These are phyloP conservation scores for Ophiostoma pallidulum DNA, from an alignment of 2,329 filamentous ascomycete genomes.

Conservation along the genomic window DNA sequence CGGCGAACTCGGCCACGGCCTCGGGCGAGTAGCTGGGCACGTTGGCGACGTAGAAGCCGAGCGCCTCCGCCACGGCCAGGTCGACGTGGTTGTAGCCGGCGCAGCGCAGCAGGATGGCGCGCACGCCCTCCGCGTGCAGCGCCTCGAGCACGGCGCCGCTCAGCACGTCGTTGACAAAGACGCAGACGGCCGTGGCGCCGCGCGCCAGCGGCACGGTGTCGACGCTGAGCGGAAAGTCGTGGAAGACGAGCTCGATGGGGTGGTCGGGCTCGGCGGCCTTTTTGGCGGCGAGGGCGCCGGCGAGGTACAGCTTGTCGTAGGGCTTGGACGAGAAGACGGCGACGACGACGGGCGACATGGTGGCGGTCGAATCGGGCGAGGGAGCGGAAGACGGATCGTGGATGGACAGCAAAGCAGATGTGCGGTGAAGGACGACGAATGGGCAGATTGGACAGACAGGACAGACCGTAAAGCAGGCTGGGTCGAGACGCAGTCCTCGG, in stretches of 20 bases:
- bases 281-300: slow-evolving; percentile 30
- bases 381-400: not conserved
- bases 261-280: not conserved
- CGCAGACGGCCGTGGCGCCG: slow-evolving; percentile 49
- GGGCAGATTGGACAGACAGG: no score
- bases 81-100: slow-evolving; percentile 62
- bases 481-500: no score
- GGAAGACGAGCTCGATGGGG: slow-evolving; percentile 43
- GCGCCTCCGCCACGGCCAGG: slow-evolving; percentile 41
- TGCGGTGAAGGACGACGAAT: no score
- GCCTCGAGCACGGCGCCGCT: slow-evolving; percentile 39
- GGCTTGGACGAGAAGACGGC: slow-evolving; percentile 56
- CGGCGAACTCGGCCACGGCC: slow-evolving; percentile 59
- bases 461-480: no score
- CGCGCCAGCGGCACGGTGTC: slow-evolving; percentile 47
- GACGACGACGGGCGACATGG: slow-evolving; percentile 38
- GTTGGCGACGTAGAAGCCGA: slow-evolving; percentile 53
- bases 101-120: slow-evolving; percentile 54
- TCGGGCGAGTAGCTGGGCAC: slow-evolving; percentile 61
- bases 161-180: slow-evolving; percentile 58
- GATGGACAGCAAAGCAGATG: no score
- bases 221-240: slow-evolving; percentile 45
- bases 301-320: slow-evolving; percentile 50
- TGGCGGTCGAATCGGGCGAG: not conserved
- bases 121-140: slow-evolving; percentile 41